Evolutionary conservation across 768 basidiomycete species (phyloP).

Genomic region (Saitozyma podzolica): DNA sequence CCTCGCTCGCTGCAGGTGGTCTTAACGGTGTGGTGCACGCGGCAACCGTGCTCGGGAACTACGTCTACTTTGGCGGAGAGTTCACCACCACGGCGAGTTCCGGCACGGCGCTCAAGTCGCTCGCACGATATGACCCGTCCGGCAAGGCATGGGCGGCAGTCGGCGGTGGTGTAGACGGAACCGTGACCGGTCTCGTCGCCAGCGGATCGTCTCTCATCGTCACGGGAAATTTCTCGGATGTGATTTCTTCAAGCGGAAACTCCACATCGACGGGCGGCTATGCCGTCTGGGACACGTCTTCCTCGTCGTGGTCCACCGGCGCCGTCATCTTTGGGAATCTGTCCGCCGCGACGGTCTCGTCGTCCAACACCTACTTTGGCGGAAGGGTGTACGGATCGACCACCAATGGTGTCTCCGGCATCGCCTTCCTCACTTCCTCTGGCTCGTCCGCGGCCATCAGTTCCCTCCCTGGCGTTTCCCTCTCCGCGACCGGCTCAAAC

Average conservation of each 20-base stretch:
- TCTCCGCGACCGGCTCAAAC: slow-evolving; percentile 59
- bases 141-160: slow-evolving; percentile 69
- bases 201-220: slow-evolving; percentile 60
- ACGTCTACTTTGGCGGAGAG: slow-evolving; percentile 79
- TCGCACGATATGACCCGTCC: slow-evolving; percentile 71
- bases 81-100: slow-evolving; percentile 68
- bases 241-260: slow-evolving; percentile 51
- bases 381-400: slow-evolving; percentile 39
- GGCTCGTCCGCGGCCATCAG: slow-evolving; percentile 59
- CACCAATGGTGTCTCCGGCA: slow-evolving; percentile 71
- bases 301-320: slow-evolving; percentile 68
- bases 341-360: slow-evolving; percentile 26
- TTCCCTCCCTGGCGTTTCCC: slow-evolving; percentile 63
- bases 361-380: slow-evolving; percentile 60
- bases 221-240: slow-evolving; percentile 73
- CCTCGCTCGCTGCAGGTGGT: slow-evolving; percentile 64
- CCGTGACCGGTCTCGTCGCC: slow-evolving; percentile 62
- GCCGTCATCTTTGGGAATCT: slow-evolving; percentile 60
- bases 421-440: slow-evolving; percentile 70
- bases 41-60: slow-evolving; percentile 58
- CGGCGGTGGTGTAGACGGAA: slow-evolving; percentile 72
- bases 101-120: slow-evolving; percentile 59
- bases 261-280: slow-evolving; percentile 61
- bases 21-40: slow-evolving; percentile 77
- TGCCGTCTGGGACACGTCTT: slow-evolving; percentile 69